Evolutionary conservation across 192 early-diverging fungal genomes (phyloP), one percentile per base, ranked within the genome.

Genomic region (Neocallimastix lanati): DNA sequence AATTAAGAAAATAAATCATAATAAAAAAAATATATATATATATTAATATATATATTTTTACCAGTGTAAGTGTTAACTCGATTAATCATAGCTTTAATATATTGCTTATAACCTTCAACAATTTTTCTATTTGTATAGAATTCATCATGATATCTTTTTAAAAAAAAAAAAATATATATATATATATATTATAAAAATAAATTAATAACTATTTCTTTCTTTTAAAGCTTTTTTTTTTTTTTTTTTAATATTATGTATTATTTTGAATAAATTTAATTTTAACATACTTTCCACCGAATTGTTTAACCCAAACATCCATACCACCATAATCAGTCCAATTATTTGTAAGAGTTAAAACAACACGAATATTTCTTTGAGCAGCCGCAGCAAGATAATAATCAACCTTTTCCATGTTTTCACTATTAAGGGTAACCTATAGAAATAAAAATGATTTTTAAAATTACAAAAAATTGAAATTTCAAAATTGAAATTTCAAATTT

Each of bases 271-370:
- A 33, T 6, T 33, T 33, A 33, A 11, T 6, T 6, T 33, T 33
- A 11, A 33, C 50, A 7, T 67, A 67, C 50, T 67, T 67, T 67
- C 50, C 50, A 67, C 50, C 50, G 25, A 67, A 67, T 67, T 67
- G 50, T 67, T 67, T 67, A 27, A 67, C 50, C 50, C 50, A 86
- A 15, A 78, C 78, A 78, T 86, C 85, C 29, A 83, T 80, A 38
- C 85, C 85, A 33, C 85, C 83, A 79, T 80, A 86, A 67, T 85
- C 85, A 37, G 36, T 40, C 85, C 85, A 86, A 80, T 86, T 86
- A 27, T 81, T 81, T 28, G 81, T 80, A 36, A 86, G 38, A 2
- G 85, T 77, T 29, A 86, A 40, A 27, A 86, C 78, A 13, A 86
- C 50, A 67, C 50, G 50, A 67, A 67, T 67, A n/a, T 67, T 67